These are phyloP conservation scores for Glonium stellatum DNA, from an alignment of 495 filamentous ascomycete species.

Conservation along the genomic window DNA sequence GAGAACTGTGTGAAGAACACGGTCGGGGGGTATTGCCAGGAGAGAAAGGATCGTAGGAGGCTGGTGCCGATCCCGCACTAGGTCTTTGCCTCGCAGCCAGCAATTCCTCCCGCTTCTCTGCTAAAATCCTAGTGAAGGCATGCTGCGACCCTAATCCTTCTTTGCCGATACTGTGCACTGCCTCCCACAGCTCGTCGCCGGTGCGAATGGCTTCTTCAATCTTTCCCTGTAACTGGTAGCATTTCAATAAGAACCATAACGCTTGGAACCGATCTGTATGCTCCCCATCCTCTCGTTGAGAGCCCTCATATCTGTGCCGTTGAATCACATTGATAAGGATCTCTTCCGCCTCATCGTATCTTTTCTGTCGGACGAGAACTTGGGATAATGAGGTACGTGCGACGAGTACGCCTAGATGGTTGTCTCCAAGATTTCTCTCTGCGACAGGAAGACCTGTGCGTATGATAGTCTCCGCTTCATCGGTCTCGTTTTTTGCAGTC, in stretches of 20 bases:
- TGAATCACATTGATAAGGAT: neutral
- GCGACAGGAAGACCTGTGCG: neutral
- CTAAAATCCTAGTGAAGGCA: neutral
- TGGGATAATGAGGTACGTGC: neutral
- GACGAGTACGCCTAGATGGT: neutral
- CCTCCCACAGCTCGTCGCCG: neutral
- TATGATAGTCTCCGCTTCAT: neutral
- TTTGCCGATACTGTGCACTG: neutral
- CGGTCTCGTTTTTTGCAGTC: neutral
- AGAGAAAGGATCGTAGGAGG: no score
- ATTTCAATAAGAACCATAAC: neutral
- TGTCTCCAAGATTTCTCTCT: neutral
- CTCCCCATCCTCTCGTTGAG: neutral
- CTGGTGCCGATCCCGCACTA: no score
- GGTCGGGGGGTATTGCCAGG: no score
- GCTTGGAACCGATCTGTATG: neutral
- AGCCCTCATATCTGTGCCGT: neutral
- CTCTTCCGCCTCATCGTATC: neutral
- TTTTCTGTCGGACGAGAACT: neutral
- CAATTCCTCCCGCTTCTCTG: neutral
- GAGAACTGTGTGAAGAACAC: no score
- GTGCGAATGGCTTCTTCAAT: neutral
- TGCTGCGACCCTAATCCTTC: neutral
- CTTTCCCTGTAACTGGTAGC: neutral
- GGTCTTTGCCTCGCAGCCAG: neutral